phyloP scores from a whole-genome alignment of 352 stramenopile genomes.

The Phytophthora crassamura region DNA sequence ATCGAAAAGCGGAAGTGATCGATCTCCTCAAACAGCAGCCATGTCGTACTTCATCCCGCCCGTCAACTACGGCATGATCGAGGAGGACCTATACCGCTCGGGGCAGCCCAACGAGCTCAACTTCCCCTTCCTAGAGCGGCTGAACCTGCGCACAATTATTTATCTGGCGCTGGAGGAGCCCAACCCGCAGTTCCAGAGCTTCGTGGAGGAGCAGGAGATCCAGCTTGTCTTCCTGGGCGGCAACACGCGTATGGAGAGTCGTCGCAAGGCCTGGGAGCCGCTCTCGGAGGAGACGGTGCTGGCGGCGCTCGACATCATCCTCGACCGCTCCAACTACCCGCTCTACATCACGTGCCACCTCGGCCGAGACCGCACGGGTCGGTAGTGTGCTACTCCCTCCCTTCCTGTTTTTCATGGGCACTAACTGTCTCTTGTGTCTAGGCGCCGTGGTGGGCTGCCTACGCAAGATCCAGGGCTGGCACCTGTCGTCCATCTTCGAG shows the following conservation, averaged over 20 bases:
- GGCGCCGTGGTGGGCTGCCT: conserved; percentile 90
- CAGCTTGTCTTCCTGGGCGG: conserved; percentile 86
- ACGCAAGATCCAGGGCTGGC: conserved; percentile 94
- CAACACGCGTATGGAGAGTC: conserved; percentile 90
- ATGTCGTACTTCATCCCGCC: conserved; percentile 94
- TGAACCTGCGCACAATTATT: conserved; percentile 92
- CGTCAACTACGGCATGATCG: conserved; percentile 94
- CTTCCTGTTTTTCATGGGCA: too few relatives aligned
- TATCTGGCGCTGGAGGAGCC: conserved; percentile 92
- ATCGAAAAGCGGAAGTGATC: too few relatives aligned
- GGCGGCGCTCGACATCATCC: conserved; percentile 88
- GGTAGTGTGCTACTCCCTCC: too few relatives aligned
- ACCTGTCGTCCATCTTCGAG: conserved; percentile 94
- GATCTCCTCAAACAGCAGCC: not conserved
- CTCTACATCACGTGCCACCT: conserved; percentile 93
- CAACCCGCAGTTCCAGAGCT: conserved; percentile 90
- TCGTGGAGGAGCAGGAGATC: conserved; percentile 93
- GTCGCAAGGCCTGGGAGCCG: conserved; percentile 87
- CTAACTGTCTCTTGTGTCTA: conserved; percentile 25
- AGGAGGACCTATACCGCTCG: conserved; percentile 92
- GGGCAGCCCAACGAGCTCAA: conserved; percentile 93
- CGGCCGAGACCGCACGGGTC: conserved; percentile 90
- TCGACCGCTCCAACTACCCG: conserved; percentile 91
- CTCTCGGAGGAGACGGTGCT: conserved; percentile 92
- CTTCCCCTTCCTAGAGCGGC: conserved; percentile 92